phyloP scores from a whole-genome alignment of 768 basidiomycete species.

The Auricularia auricula-judae region DNA sequence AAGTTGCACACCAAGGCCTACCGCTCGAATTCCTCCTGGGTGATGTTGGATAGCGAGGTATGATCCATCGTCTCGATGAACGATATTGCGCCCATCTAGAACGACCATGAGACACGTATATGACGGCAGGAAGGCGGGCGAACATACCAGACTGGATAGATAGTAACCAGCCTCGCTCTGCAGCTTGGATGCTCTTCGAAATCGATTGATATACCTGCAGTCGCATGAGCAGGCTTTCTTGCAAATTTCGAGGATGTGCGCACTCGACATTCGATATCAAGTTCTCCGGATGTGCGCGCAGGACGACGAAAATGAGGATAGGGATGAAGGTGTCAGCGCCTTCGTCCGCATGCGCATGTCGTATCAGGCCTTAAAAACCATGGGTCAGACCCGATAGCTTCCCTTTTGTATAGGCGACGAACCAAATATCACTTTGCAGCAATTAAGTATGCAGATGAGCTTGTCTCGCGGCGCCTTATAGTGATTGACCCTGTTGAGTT shows the following conservation, averaged over 20 bases:
- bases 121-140: neutral
- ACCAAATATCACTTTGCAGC: conserved; percentile 99
- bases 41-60: conserved; percentile 84
- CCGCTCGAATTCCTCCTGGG: conserved; percentile 87
- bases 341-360: conserved; percentile 75
- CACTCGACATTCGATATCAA: conserved; percentile 93
- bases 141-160: conserved; percentile 78
- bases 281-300: conserved; percentile 90
- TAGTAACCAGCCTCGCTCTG: conserved; percentile 97
- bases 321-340: conserved; percentile 94
- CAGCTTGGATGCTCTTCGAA: conserved; percentile 78
- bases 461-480: conserved; percentile 99
- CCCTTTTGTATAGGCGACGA: conserved; percentile 18
- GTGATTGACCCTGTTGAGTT: conserved; percentile 92
- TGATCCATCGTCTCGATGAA: conserved; percentile 99
- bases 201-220: conserved; percentile 85
- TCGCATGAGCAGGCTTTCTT: neutral
- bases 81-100: conserved; percentile 87
- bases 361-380: conserved; percentile 50
- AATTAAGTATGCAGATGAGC: conserved; percentile 92
- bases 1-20: conserved; percentile 17
- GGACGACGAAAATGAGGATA: conserved; percentile 84
- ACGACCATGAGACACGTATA: neutral
- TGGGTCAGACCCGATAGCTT: neutral
- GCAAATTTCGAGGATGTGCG: conserved; percentile 14